Base-by-base conservation (phyloP, 2,329 filamentous ascomycete genomes). In the Ophioceras dolichostomum region DNA sequence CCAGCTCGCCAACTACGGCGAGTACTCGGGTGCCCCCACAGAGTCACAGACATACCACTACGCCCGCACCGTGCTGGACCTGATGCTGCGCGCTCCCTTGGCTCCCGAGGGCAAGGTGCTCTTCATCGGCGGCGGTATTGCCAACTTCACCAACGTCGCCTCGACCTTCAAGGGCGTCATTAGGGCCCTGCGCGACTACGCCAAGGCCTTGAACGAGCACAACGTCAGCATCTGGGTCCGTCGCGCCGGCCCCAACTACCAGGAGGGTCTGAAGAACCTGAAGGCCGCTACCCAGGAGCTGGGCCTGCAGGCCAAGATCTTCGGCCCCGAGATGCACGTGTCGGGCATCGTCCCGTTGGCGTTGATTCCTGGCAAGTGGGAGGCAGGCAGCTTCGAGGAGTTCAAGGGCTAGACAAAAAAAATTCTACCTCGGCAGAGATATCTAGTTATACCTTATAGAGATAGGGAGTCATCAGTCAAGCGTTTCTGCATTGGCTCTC, bases 81-180 rank as follows among this genome's bases (percentile, higher is more conserved):
- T 98, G 47, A 94, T 98, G 85, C 83, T 98, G 51, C 85, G 91
- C 50, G 82, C 89, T 39, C 89, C 91, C 41, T 63, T 77, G 58
- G 72, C 76, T 62, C 75, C 84, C 43, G 81, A 95, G 56, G 91
- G 91, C 71, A 98, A 96, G 77, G 86, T 98, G 38, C 81, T 98
- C 48, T 98, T 98, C 76, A 96, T 98, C 50, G 91, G 91, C 64
- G 91, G 91, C 70, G 91, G 91, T 76, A 98, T 98, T 75, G 91
- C 91, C 74, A 98, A 98, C 82, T 98, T 98, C 73, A 98, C 91
- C 73, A 98, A 96, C 68, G 91, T 98, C 39, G 91, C 91, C 43
- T 91, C 83, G 53, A 98, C 91, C 47, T 98, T 98, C 83, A 98
- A 98, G 78, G 91, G 91, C 70, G 89, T 98, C 62, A 98, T 98